phyloP scores from a whole-genome alignment of 768 basidiomycete species.

The Chlorophyllum brunneum region DNA sequence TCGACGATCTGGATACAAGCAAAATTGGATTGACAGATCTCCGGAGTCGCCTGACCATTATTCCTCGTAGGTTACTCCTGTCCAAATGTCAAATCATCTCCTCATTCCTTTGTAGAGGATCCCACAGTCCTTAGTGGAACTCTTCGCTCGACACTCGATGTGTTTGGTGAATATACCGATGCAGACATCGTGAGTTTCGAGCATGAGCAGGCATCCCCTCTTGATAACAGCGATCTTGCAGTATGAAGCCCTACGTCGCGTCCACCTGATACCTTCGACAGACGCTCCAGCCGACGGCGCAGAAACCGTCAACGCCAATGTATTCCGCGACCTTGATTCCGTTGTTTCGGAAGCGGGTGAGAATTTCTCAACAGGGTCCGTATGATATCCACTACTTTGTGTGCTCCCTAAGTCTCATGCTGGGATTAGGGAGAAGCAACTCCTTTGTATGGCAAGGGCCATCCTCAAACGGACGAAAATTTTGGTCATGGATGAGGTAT shows the following conservation, averaged over 20 bases:
- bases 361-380: constrained; percentile 82
- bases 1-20: constrained; percentile 80
- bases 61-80: constrained; percentile 49
- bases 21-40: constrained; percentile 80
- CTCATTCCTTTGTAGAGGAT: constrained; percentile 54
- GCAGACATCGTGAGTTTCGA: constrained; percentile 61
- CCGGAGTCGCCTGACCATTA: constrained; percentile 53
- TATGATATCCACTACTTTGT: not conserved
- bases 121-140: constrained; percentile 86
- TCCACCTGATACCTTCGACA: constrained; percentile 69
- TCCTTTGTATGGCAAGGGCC: constrained; percentile 84
- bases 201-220: not conserved
- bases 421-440: constrained; percentile 23
- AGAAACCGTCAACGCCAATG: constrained; percentile 60
- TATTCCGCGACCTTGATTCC: constrained; percentile 74
- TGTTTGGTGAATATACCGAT: constrained; percentile 85
- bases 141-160: constrained; percentile 75
- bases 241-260: constrained; percentile 83
- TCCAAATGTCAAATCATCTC: not conserved
- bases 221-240: constrained; percentile 22
- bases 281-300: constrained; percentile 42
- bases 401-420: not conserved
- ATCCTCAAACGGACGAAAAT: constrained; percentile 77
- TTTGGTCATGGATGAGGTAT: constrained; percentile 81
- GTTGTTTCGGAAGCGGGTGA: constrained; percentile 81